phyloP scores from a whole-genome alignment of 179 eudicot species.

The Actinidia arguta region DNA sequence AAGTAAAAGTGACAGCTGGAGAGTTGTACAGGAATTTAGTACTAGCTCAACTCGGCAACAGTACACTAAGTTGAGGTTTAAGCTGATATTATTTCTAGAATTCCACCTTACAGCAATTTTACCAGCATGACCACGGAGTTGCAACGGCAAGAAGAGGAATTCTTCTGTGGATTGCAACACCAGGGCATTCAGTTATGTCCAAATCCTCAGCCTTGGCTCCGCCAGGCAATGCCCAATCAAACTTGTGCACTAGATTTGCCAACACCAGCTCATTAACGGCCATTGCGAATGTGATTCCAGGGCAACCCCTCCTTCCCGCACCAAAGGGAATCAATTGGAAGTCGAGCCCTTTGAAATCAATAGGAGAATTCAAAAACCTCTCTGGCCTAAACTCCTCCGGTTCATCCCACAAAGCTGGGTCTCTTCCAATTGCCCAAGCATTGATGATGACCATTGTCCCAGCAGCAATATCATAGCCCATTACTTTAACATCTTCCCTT shows the following conservation, averaged over 20 bases:
- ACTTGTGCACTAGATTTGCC: background rate
- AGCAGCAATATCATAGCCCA: background rate
- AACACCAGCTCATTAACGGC: background rate
- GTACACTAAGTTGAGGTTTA: too few species aligned
- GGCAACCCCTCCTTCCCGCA: constrained; percentile 12
- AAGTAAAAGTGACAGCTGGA: too few species aligned
- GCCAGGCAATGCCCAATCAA: background rate
- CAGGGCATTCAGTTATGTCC: background rate
- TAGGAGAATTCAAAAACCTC: background rate
- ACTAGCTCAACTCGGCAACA: too few species aligned
- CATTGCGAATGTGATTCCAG: background rate
- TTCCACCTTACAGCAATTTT: too few species aligned
- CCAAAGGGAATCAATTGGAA: constrained; percentile 10
- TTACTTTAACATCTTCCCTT: background rate
- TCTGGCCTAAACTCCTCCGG: constrained; percentile 2
- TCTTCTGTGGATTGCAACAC: background rate
- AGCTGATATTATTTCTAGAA: too few species aligned
- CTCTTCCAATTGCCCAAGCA: constrained; percentile 11
- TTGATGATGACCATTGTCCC: constrained; percentile 9
- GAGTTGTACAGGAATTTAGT: too few species aligned
- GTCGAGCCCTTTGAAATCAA: constrained; percentile 2
- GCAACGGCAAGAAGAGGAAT: constrained; percentile 1
- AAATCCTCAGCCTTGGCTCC: background rate
- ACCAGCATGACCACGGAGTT: background rate
- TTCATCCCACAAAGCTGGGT: background rate